phyloP scores from a whole-genome alignment of 176 grass and related monocot species.

The Oryza officinalis region DNA sequence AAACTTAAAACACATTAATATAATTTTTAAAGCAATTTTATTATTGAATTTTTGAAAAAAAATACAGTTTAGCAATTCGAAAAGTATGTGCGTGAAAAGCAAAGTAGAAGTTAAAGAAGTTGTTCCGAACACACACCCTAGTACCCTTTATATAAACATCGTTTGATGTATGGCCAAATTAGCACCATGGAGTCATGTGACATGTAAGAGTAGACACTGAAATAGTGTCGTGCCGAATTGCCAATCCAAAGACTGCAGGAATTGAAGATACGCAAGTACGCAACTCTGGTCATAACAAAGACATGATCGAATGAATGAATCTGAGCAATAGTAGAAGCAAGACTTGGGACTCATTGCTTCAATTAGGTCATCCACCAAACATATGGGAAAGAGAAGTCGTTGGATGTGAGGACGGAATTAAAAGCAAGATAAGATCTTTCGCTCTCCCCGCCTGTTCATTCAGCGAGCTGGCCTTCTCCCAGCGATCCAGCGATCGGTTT shows the following conservation, averaged over 20 bases:
- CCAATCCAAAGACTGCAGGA: background rate
- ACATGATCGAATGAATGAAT: background rate
- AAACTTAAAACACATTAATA: too few relatives aligned
- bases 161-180: background rate
- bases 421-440: background rate
- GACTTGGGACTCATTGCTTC: background rate
- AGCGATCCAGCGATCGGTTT: background rate
- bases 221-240: background rate
- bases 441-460: background rate
- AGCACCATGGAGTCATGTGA: too few relatives aligned
- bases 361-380: background rate
- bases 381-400: background rate
- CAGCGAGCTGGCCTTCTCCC: background rate
- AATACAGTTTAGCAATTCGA: too few relatives aligned
- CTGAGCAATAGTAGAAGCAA: background rate
- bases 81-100: too few relatives aligned
- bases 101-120: too few relatives aligned
- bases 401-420: background rate
- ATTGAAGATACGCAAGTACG: background rate
- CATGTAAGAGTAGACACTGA: background rate
- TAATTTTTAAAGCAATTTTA: too few relatives aligned
- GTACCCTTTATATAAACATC: background rate
- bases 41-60: too few relatives aligned
- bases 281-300: background rate
- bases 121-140: too few relatives aligned